Percentiles rank a stretch among this genome's conserved stretches.
phyloP scores from a whole-genome alignment of 2,329 filamentous ascomycete genomes.

The Colletotrichum scovillei region DNA sequence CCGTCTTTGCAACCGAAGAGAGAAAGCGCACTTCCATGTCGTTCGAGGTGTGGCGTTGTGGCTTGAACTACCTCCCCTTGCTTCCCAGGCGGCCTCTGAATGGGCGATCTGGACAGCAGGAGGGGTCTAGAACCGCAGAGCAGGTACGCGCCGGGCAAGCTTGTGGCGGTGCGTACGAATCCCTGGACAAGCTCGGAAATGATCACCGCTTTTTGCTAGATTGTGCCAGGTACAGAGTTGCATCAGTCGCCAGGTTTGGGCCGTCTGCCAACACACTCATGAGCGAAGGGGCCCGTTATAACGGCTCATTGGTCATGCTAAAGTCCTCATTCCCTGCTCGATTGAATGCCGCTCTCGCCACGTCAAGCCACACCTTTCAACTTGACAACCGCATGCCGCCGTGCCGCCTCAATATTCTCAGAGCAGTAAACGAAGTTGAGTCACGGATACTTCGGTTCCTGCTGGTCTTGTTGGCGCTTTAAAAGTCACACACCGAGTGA shows the following conservation, averaged over 20 bases:
- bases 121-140: conserved; percentile 26
- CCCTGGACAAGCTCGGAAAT: conserved; percentile 24
- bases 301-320: conserved; percentile 15
- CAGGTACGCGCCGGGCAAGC: neutral
- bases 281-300: neutral
- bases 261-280: neutral
- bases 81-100: neutral
- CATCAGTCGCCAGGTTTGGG: neutral
- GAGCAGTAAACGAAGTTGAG: neutral
- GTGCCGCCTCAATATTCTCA: neutral
- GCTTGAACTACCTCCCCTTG: neutral
- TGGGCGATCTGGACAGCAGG: neutral
- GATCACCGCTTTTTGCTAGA: conserved; percentile 29
- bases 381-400: neutral
- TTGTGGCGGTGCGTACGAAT: conserved; percentile 34
- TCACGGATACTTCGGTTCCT: neutral
- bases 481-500: neutral
- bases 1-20: conserved; percentile 1
- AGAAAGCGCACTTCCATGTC: conserved; percentile 1
- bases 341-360: conserved; percentile 24
- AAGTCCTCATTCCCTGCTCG: neutral
- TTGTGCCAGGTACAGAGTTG: conserved; percentile 28
- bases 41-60: conserved; percentile 16
- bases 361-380: conserved; percentile 27
- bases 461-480: neutral